Evolutionary conservation across 768 basidiomycete species (phyloP), one percentile per base, ranked within the genome.

Genomic region (Leccinum sublutescens): DNA sequence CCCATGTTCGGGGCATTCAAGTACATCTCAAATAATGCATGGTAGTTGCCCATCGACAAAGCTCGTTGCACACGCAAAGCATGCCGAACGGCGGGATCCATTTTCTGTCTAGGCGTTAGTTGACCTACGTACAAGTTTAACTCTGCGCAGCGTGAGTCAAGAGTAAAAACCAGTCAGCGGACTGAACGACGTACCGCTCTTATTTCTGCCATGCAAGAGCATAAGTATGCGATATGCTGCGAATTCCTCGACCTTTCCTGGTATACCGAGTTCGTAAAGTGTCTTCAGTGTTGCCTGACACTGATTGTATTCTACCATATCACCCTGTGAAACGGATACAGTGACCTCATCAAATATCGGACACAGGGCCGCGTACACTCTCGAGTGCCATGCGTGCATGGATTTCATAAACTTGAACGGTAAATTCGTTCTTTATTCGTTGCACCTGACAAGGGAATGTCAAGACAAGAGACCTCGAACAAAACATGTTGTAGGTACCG

Each of bases 261-360:
- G 85, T 54, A 99, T 87, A 45, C 95, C 95, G 57, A 95, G 85
- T 64, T 96, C 95, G 74, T 99, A 98, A 25, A 99, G 84, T 53
- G 84, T 83, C 68, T 89, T 89, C 48, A 98, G 78, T 64, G 92
- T 89, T 31, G 90, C 89, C 74, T 98, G 95, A 76, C 97, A 99
- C 74, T 95, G 92, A 74, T 97, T 98, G 72, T 96, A 98, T 83
- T 99, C 97, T 64, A 97, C 95, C 82, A 99, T 91, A 74, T 99
- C 97, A 69, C 82, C 85, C 96, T 99, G 75, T 31, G 49, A 64
- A 62, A 64, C 56, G 57, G 19, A 58, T 60, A 62, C 60, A 68
- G 62, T 47, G 52, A 68, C 63, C 52, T 38, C 33, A 49, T 50
- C 55, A 27, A 45, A 53, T 10, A 34, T 27, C 38, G 17, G 29